phyloP scores from a whole-genome alignment of 2,329 filamentous ascomycete species.

The Coleophoma eucalyptorum region DNA sequence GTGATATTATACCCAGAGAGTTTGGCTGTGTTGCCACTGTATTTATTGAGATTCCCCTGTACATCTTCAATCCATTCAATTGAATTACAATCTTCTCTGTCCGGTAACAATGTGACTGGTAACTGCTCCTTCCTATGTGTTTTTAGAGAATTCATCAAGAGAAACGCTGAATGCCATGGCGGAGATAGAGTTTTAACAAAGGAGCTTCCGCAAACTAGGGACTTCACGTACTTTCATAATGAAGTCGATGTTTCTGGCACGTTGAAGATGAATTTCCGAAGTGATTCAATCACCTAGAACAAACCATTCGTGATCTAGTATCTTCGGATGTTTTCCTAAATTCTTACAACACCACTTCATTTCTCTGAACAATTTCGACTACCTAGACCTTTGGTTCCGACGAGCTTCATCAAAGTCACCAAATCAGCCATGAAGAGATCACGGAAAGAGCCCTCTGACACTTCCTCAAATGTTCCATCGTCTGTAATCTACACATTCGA shows the following conservation, averaged over 20 bases:
- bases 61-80: neutral
- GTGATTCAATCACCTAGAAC: too few relatives aligned
- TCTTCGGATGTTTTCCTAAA: too few relatives aligned
- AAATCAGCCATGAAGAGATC: neutral
- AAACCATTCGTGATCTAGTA: too few relatives aligned
- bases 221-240: neutral
- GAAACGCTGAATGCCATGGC: too few relatives aligned
- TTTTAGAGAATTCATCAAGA: too few relatives aligned
- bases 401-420: too few relatives aligned
- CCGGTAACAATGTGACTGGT: neutral
- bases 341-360: too few relatives aligned
- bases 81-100: neutral
- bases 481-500: too few relatives aligned
- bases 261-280: too few relatives aligned
- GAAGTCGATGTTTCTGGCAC: too few relatives aligned
- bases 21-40: neutral
- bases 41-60: conserved; percentile 42
- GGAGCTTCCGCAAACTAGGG: neutral
- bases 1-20: conserved; percentile 22
- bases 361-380: too few relatives aligned
- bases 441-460: neutral
- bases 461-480: neutral
- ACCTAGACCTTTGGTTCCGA: too few relatives aligned
- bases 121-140: neutral
- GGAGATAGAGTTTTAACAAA: neutral